Evolutionary conservation across 2,329 filamentous ascomycete species (phyloP).

Genomic region (Clathrospora elynae): DNA sequence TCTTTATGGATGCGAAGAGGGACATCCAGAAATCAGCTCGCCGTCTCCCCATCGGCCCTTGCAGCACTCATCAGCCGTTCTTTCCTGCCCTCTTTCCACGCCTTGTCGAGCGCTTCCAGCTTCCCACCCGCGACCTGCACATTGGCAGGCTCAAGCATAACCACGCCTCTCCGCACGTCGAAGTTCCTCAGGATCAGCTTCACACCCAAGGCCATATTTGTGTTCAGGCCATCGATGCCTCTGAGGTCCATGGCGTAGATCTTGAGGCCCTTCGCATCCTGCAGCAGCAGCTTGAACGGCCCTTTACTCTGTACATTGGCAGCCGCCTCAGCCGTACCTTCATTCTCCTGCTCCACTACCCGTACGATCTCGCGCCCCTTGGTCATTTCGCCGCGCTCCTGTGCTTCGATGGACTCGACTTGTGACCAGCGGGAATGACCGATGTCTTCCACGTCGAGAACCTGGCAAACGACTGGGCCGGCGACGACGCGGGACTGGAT

Average conservation of each 20-base stretch:
- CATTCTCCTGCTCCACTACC: slow-evolving; percentile 61
- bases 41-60: slow-evolving; percentile 9
- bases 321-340: slow-evolving; percentile 36
- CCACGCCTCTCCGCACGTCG: slow-evolving; percentile 72
- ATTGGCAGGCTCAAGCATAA: slow-evolving; percentile 74
- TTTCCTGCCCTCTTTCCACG: slow-evolving; percentile 76
- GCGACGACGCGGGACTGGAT: slow-evolving; percentile 62
- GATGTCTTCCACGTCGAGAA: slow-evolving; percentile 86
- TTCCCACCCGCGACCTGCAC: slow-evolving; percentile 84
- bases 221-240: slow-evolving; percentile 66
- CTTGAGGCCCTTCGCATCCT: slow-evolving; percentile 72
- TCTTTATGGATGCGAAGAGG: no score
- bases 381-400: slow-evolving; percentile 73
- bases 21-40: not conserved
- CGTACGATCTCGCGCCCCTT: slow-evolving; percentile 82
- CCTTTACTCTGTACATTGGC: slow-evolving; percentile 52
- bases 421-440: slow-evolving; percentile 82
- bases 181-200: slow-evolving; percentile 75
- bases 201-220: slow-evolving; percentile 75
- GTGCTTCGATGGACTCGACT: slow-evolving; percentile 77
- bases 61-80: slow-evolving; percentile 68
- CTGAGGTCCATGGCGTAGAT: slow-evolving; percentile 75
- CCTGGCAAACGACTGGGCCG: slow-evolving; percentile 73
- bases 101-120: slow-evolving; percentile 77
- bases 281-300: slow-evolving; percentile 80